A percentile compares a stretch with the other conserved stretches of the same genome.
These are phyloP conservation scores for Neonectria sp. DNA, from an alignment of 2,329 filamentous ascomycete genomes.

Conservation along the genomic window DNA sequence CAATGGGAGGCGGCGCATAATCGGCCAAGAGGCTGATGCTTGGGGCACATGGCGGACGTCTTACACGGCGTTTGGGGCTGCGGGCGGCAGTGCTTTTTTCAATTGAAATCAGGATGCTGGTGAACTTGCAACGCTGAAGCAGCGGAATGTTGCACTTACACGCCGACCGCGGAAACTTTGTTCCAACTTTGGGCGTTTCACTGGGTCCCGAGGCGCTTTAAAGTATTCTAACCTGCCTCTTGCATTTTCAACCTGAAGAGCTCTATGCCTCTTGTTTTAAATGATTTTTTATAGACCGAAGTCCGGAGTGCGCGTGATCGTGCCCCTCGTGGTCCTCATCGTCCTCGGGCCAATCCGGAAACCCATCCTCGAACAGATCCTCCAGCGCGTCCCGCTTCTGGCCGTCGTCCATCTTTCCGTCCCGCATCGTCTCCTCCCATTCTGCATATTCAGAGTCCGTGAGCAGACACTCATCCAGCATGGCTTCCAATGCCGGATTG, in stretches of 20 bases:
- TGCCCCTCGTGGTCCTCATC: conserved; percentile 52
- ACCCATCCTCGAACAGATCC: conserved; percentile 71
- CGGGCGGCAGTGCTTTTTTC: not conserved
- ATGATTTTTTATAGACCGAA: conserved; percentile 42
- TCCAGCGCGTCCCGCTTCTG: conserved; percentile 63
- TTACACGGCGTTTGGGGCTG: not conserved
- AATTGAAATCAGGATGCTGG: not conserved
- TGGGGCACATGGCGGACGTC: not conserved
- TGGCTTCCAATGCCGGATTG: conserved; percentile 61
- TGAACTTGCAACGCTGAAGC: not conserved
- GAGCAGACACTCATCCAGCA: conserved; percentile 74
- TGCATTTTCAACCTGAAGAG: too few relatives aligned
- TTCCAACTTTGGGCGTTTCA: not conserved
- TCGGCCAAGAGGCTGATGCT: not conserved
- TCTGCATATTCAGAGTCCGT: conserved; percentile 70
- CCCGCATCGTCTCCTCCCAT: conserved; percentile 69
- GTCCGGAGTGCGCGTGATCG: conserved; percentile 31
- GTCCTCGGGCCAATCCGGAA: conserved; percentile 68
- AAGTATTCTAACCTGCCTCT: too few relatives aligned
- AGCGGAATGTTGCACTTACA: not conserved
- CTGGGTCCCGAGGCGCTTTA: not conserved
- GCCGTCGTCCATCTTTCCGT: conserved; percentile 52
- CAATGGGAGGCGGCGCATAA: conserved; percentile 35
- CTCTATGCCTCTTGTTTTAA: conserved; percentile 37
- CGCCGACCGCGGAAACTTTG: not conserved